Base-by-base conservation (phyloP, 176 grass and related monocot genomes). In the Cocos nucifera region DNA sequence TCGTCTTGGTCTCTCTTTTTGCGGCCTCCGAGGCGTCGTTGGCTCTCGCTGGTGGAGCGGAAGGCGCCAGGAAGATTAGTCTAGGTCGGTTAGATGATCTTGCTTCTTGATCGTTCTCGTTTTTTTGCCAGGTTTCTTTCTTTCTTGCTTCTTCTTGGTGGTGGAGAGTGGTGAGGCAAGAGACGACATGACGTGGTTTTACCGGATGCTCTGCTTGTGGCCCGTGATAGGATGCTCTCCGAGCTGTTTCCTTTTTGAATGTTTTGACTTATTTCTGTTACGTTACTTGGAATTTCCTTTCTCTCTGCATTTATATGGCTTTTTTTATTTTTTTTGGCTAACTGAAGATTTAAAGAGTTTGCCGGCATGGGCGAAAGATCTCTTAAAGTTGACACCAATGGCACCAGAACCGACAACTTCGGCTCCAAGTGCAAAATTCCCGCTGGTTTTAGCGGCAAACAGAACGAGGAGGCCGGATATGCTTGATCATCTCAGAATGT, bases 361-460 rank as follows among this genome's bases (percentile, higher is more conserved):
- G 78, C 84, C 84, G 22, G 84, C 83, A 32, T 88, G 81, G 87
- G 84, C 93, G 49, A 91, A 97, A 55, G 93, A 84, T 22, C 69
- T 97, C 32, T 57, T 97, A 35, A 82, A 78, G 25, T 80, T 77
- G 48, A 83, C 89, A 57, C 87, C 93, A 1, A 30, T 18, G 0
- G 81, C 63, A 0, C 72, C 81, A 6, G 87, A 73, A 12, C 78
- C 78, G 15, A 50, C 35, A 18, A 83, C 83, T 3, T 73, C 79
- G 74, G 78, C 64, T 12, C 87, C 92, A 0, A 26, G 52, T 0
- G 48, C 58, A 0, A 97, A 75, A 63, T 88, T 88, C 53, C 87
- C 84, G 0, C 70, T 91, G 17, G 65, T 91, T 75, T 85, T 97
- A 50, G 92, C 92, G 19, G 78, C 78, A 72, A 72, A 91, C 20